Percentiles rank a stretch among this genome's conserved stretches.
Evolutionary conservation across 495 filamentous ascomycete species (phyloP).

Genomic region (Hypoxylon fuscum): DNA sequence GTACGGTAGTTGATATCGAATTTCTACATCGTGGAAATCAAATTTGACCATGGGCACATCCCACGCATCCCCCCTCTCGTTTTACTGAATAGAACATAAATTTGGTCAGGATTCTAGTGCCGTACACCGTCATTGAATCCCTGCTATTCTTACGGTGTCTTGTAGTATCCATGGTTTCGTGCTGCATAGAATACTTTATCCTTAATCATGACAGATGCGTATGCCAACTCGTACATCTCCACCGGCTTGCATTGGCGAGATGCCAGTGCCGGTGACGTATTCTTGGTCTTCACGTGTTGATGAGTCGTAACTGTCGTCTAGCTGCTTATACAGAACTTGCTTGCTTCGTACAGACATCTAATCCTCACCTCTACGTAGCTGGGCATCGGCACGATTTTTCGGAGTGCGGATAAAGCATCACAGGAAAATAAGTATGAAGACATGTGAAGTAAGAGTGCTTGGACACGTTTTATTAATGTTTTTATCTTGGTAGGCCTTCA

Average conservation of each 20-base stretch:
- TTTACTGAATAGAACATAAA: no score
- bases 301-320: background rate
- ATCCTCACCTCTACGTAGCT: no score
- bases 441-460: background rate
- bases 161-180: constrained; percentile 23
- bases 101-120: background rate
- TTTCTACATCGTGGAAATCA: constrained; percentile 6
- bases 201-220: constrained; percentile 22
- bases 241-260: constrained; percentile 16
- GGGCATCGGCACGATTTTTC: no score
- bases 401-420: constrained; percentile 2
- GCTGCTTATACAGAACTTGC: background rate
- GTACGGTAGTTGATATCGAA: background rate
- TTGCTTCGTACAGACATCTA: no score
- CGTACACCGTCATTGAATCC: no score
- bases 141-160: constrained; percentile 3
- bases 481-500: constrained; percentile 43
- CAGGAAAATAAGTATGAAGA: constrained; percentile 8
- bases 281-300: constrained; percentile 26
- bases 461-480: constrained; percentile 41
- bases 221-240: constrained; percentile 31
- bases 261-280: constrained; percentile 21
- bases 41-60: background rate
- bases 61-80: background rate
- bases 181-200: background rate